Evolutionary conservation across 225 moss, liverwort and hornwort genomes (phyloP).

Genomic region (Rhytidiadelphus loreus): DNA sequence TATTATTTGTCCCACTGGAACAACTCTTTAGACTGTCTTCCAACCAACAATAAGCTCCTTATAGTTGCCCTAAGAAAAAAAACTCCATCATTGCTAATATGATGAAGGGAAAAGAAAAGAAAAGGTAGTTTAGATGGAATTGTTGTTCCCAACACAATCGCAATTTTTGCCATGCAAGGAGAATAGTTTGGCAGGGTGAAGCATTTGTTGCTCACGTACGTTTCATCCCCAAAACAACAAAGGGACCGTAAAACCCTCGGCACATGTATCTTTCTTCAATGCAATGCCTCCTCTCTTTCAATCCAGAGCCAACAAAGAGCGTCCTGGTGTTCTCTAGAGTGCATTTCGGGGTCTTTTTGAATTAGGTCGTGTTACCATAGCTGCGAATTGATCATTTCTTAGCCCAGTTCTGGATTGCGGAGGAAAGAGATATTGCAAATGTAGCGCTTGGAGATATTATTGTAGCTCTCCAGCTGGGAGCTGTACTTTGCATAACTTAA

Average conservation of each 20-base stretch:
- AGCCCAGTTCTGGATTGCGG: too few species aligned
- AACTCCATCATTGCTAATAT: not conserved
- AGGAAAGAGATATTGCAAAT: too few species aligned
- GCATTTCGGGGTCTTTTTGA: too few species aligned
- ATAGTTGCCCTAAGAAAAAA: not conserved
- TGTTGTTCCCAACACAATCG: not conserved
- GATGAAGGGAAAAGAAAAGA: too few species aligned
- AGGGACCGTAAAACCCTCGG: fast-evolving
- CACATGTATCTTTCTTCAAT: not conserved
- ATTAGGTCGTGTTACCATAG: too few species aligned
- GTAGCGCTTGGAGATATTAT: too few species aligned
- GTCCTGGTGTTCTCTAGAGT: too few species aligned
- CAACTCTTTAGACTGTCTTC: too few species aligned
- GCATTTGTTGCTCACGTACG: not conserved
- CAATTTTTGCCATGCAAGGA: not conserved
- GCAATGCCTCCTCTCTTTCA: not conserved
- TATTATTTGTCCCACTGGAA: not conserved
- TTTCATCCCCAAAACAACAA: not conserved
- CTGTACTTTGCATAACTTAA: too few species aligned
- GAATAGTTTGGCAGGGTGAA: not conserved
- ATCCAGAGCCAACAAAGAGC: not conserved
- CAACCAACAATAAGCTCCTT: not conserved
- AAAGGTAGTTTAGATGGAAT: not conserved
- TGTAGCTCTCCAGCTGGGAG: too few species aligned
- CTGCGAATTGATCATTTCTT: too few species aligned